Base-by-base conservation (phyloP, 257 asterid genomes). In the Solanum ossicruentum region DNA sequence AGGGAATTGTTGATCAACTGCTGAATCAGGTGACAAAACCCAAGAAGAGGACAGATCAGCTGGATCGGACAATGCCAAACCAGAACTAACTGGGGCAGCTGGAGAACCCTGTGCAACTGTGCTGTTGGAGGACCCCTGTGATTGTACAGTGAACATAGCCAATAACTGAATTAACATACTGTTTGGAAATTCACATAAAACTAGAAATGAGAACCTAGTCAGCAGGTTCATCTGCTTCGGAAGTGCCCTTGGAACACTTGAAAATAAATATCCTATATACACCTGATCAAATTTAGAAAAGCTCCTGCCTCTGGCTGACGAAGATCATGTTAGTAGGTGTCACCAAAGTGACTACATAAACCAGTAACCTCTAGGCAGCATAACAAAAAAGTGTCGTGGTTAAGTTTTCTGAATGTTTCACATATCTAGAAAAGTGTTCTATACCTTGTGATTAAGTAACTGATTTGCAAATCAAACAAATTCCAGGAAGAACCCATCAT, bases 51-150 rank as follows among this genome's bases (percentile, higher is more conserved):
- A 70, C 79, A 70, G 91, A 70, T 89, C 92, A 32, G 89, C 89
- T 18, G 55, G 57, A 83, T 75, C 88, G 28, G 90, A 82, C 79
- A 86, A 86, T 85, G 39, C 28, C 17, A 89, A 89, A 84, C 88
- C 88, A 63, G 93, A 91, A 86, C 80, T 86, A 49, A 87, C 89
- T 57, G 98, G 92, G 26, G 96, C 91, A 82, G 92, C 94, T 83
- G 98, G 93, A 84, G 97, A 89, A 88, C 86, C 90, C 92, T 91
- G 90, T 84, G 92, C 94, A 66, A 87, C 89, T 80, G 97, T 36
- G 94, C 90, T 80, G 92, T 93, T 82, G 98, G 94, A 70, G 82
- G 97, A 90, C 86, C 86, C 91, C 93, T 93, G 97, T 88, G 86
- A 45, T 91, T 90, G 90, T 86, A 87, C 63, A 69, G 83, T 81